A percentile compares a stretch with the other conserved stretches of the same genome.
Conservation (phyloP, 257 asterid genomes). For the Cynanchum wilfordii region DNA sequence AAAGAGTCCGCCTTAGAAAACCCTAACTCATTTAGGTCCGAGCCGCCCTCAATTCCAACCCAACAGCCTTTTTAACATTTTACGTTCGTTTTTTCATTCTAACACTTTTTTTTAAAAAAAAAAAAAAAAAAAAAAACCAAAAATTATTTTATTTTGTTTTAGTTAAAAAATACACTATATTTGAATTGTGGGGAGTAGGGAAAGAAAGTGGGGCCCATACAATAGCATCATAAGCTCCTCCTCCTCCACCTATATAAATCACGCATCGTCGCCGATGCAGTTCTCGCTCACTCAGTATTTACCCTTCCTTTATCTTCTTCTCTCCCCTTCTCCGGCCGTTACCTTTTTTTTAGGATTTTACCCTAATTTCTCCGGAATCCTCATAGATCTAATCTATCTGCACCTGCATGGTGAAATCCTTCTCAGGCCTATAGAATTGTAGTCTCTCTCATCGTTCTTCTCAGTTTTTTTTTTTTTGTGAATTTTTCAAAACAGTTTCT, state of each 20-base stretch:
- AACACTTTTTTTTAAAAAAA: too few relatives aligned
- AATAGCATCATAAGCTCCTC: slow-evolving; percentile 16
- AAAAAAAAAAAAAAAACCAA: too few relatives aligned
- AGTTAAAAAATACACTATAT: neutral
- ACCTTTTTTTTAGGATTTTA: slow-evolving; percentile 7
- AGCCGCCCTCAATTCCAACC: too few relatives aligned
- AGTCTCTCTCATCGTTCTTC: neutral
- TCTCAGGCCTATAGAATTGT: slow-evolving; percentile 30
- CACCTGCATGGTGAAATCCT: slow-evolving; percentile 65
- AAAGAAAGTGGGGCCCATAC: slow-evolving; percentile 13
- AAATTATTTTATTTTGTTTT: neutral
- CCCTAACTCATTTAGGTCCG: too few relatives aligned
- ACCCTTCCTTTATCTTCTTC: neutral
- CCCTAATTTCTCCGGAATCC: too few relatives aligned
- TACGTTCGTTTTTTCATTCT: too few relatives aligned
- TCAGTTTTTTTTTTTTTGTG: neutral
- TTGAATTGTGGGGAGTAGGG: neutral
- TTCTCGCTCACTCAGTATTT: slow-evolving; percentile 58
- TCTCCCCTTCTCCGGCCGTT: slow-evolving; percentile 23
- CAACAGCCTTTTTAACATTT: too few relatives aligned
- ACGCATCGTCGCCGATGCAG: slow-evolving; percentile 47
- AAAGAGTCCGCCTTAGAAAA: too few relatives aligned
- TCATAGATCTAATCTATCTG: neutral
- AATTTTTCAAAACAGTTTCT: slow-evolving; percentile 32
- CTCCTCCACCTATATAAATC: slow-evolving; percentile 42